phyloP scores from a whole-genome alignment of 805 yeast genomes.

The Monosporozyma unispora region DNA sequence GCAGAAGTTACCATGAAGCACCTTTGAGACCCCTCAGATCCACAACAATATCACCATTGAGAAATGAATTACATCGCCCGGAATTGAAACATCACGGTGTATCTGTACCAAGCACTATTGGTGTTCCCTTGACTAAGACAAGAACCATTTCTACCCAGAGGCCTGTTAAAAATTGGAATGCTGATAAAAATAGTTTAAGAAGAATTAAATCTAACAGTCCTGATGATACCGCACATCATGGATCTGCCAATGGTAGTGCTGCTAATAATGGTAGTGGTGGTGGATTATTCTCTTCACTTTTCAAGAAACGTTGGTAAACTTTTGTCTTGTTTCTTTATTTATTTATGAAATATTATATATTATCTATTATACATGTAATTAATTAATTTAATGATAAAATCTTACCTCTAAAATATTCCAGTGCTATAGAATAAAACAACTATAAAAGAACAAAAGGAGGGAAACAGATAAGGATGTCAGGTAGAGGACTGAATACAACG shows the following conservation, averaged over 20 bases:
- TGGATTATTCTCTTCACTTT: conserved; percentile 6
- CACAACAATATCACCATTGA: not conserved
- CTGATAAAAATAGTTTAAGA: not conserved
- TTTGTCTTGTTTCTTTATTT: not conserved
- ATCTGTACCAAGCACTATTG: not conserved
- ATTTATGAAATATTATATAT: too few species aligned
- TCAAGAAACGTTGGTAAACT: conserved; percentile 3
- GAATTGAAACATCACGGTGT: not conserved
- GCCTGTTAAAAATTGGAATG: conserved; percentile 1
- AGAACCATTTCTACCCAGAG: not conserved
- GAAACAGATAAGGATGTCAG: not conserved
- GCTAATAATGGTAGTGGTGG: not conserved
- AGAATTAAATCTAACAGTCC: not conserved
- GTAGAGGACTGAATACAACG: conserved; percentile 22
- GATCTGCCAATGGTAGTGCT: not conserved
- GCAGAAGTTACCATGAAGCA: not conserved
- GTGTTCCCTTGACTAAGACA: not conserved
- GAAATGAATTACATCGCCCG: not conserved
- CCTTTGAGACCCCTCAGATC: too few species aligned
- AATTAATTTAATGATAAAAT: not conserved
- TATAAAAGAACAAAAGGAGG: not conserved
- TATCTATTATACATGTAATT: not conserved
- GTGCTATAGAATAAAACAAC: not conserved
- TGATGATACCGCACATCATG: not conserved
- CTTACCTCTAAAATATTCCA: not conserved